Percentiles rank a stretch among this genome's conserved stretches.
Conservation (phyloP, 78 protist species). For the Dictyostelium capitatum region DNA sequence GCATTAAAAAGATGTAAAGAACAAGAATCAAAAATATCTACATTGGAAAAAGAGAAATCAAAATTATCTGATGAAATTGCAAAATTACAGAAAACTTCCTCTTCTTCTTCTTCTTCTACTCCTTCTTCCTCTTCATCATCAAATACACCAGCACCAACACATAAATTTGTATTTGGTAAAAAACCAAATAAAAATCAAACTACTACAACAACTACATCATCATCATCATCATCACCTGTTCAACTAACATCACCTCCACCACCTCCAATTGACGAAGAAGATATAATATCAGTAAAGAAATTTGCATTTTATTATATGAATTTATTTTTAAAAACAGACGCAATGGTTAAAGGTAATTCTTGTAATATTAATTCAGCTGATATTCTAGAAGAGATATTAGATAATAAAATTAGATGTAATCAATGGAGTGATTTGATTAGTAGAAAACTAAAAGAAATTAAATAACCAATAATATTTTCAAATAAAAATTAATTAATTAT, state of each 20-base stretch:
- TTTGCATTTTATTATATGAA: slow-evolving; percentile 78
- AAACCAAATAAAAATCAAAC: background rate
- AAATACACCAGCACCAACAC: background rate
- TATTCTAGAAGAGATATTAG: slow-evolving; percentile 42
- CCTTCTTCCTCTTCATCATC: background rate
- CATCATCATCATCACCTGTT: background rate
- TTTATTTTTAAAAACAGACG: slow-evolving; percentile 48
- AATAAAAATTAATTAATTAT: background rate
- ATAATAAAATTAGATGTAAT: slow-evolving; percentile 9
- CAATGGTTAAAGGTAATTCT: slow-evolving; percentile 24
- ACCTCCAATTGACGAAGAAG: slow-evolving; percentile 61
- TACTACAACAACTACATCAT: background rate
- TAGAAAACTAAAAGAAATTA: slow-evolving; percentile 35
- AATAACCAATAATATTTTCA: background rate
- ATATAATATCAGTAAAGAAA: slow-evolving; percentile 39
- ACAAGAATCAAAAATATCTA: slow-evolving; percentile 12
- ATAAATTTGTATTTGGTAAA: slow-evolving; percentile 41
- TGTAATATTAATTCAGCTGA: slow-evolving; percentile 60
- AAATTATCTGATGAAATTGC: slow-evolving; percentile 21
- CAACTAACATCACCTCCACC: slow-evolving; percentile 23
- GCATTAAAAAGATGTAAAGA: slow-evolving; percentile 47
- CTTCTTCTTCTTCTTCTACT: background rate
- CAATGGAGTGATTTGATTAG: slow-evolving; percentile 39
- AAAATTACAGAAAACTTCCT: slow-evolving; percentile 4
- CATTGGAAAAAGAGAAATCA: slow-evolving; percentile 58